A percentile compares a stretch with the other conserved stretches of the same genome.
Evolutionary conservation across 2,329 filamentous ascomycete species (phyloP).

Genomic region (Xylaria sp.): DNA sequence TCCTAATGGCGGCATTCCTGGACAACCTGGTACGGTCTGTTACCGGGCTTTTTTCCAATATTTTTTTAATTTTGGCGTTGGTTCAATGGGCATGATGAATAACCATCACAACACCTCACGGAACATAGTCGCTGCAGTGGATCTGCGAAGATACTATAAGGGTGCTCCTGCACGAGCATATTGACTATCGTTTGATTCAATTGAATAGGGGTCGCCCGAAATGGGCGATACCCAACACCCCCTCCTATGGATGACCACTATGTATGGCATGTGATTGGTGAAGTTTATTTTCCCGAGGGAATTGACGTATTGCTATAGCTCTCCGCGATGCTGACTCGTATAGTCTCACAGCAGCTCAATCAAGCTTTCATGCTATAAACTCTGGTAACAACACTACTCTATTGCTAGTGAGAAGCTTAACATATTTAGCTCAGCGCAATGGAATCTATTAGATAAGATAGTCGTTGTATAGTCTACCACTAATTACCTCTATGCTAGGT

Average conservation of each 20-base stretch:
- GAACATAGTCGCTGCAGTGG: constrained; percentile 15
- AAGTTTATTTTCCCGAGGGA: background rate
- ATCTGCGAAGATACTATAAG: constrained; percentile 10
- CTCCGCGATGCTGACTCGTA: background rate
- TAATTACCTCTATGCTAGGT: no score
- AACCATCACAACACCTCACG: background rate
- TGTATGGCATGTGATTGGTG: constrained; percentile 11
- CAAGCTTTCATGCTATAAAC: background rate
- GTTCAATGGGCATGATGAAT: background rate
- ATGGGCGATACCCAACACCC: constrained; percentile 18
- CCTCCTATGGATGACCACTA: background rate
- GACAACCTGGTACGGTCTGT: background rate
- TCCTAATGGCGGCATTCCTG: constrained; percentile 7
- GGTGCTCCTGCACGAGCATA: constrained; percentile 9
- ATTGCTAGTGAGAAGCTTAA: background rate
- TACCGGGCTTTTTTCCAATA: constrained; percentile 17
- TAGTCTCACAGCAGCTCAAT: background rate
- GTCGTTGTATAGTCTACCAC: no score
- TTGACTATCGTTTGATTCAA: constrained; percentile 21
- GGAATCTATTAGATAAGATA: no score
- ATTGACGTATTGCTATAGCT: background rate
- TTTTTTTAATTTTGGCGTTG: constrained; percentile 35
- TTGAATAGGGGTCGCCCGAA: constrained; percentile 16
- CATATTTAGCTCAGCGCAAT: no score
- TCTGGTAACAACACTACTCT: background rate